Conservation (phyloP, 306 rosid genomes). For the Phaseolus lunatus region DNA sequence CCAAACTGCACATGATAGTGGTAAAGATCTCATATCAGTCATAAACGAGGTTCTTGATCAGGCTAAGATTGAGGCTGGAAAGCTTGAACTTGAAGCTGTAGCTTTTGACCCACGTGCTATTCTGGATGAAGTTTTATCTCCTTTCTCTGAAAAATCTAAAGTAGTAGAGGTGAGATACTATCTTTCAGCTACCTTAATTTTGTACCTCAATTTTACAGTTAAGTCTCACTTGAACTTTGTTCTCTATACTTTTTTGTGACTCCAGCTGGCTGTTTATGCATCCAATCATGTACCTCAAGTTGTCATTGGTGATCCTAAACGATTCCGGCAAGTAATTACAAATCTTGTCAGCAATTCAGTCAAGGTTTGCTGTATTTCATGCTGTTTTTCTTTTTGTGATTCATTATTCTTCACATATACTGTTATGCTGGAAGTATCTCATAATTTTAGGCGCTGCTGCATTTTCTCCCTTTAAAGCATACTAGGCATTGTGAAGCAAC, state of each 20-base stretch:
- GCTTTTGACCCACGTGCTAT: constrained; percentile 77
- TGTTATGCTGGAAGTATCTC: constrained; percentile 8
- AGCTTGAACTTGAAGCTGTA: constrained; percentile 93
- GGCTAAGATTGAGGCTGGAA: constrained; percentile 94
- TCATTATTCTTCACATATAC: neutral
- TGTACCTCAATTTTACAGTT: constrained; percentile 36
- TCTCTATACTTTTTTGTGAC: constrained; percentile 51
- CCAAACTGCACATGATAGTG: constrained; percentile 82
- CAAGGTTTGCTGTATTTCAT: constrained; percentile 64
- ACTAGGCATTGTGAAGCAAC: too few relatives aligned
- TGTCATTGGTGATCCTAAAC: constrained; percentile 87
- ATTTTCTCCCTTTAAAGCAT: neutral
- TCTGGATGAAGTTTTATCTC: constrained; percentile 82
- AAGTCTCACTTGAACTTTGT: constrained; percentile 39
- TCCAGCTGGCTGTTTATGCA: constrained; percentile 90
- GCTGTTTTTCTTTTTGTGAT: constrained; percentile 16
- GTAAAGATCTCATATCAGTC: constrained; percentile 82
- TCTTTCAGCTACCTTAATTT: constrained; percentile 32
- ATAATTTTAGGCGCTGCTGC: neutral
- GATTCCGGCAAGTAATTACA: constrained; percentile 87
- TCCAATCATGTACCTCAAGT: constrained; percentile 78
- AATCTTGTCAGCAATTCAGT: constrained; percentile 91
- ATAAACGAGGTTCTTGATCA: constrained; percentile 97
- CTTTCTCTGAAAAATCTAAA: constrained; percentile 73
- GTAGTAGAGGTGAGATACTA: constrained; percentile 76